Evolutionary conservation across 1,284 basidiomycete species (phyloP).

Genomic region (Leccinum pachyderme): DNA sequence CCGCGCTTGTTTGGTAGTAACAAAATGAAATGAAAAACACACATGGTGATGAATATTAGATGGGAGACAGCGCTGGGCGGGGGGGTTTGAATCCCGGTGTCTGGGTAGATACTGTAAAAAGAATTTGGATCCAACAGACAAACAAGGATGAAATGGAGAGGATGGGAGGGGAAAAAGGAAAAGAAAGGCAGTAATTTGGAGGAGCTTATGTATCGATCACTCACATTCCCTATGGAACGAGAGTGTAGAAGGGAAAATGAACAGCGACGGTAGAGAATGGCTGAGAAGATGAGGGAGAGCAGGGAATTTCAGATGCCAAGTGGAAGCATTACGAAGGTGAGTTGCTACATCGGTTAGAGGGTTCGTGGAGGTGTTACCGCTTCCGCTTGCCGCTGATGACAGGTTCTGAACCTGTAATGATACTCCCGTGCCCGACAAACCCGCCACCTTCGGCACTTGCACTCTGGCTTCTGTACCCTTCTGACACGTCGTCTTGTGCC

Average conservation of each 20-base stretch:
- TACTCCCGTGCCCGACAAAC: constrained; percentile 8
- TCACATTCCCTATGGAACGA: constrained; percentile 18
- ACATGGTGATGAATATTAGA: background rate
- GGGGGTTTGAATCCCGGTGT: background rate
- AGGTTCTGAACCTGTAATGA: constrained; percentile 2
- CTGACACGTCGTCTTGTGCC: constrained; percentile 23
- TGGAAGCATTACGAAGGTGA: background rate
- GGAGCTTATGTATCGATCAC: background rate
- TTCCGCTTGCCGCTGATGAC: constrained; percentile 46
- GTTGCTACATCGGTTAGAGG: background rate
- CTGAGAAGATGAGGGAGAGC: background rate
- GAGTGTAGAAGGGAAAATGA: background rate
- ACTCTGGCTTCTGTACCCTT: constrained; percentile 27
- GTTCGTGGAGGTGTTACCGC: constrained; percentile 35
- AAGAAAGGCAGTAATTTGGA: background rate
- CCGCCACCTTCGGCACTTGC: constrained; percentile 22
- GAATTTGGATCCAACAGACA: background rate
- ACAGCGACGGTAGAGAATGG: background rate
- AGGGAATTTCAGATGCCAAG: background rate
- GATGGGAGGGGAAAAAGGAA: background rate
- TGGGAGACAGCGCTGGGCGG: background rate
- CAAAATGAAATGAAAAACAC: background rate
- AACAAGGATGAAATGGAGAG: constrained; percentile 1
- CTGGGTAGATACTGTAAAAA: constrained; percentile 11
- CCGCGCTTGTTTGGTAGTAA: background rate